A percentile compares a stretch with the other conserved stretches of the same genome.
These are phyloP conservation scores for Fomitopsis palustris DNA, from an alignment of 1,284 basidiomycete genomes.

Conservation along the genomic window DNA sequence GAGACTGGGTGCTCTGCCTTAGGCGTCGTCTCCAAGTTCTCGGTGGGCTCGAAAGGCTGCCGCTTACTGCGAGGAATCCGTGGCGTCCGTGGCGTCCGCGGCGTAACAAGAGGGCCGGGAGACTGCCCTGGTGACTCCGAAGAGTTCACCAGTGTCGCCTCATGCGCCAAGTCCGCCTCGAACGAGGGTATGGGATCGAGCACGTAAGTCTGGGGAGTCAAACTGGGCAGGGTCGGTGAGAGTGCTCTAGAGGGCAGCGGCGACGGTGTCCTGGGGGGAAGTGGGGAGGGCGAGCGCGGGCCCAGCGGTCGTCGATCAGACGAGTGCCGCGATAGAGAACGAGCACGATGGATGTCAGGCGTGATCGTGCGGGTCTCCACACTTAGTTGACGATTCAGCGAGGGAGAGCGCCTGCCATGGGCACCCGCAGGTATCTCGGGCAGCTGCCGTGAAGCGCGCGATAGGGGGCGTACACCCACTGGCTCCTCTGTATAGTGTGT, in stretches of 20 bases:
- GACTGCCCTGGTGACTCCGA: slow-evolving; percentile 16
- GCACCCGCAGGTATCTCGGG: slow-evolving; percentile 31
- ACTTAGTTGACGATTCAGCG: slow-evolving; percentile 30
- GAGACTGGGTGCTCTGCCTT: slow-evolving; percentile 30
- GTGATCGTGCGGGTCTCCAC: slow-evolving; percentile 12
- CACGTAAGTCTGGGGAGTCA: slow-evolving; percentile 18
- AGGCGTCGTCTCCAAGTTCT: slow-evolving; percentile 47
- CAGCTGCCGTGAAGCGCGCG: slow-evolving; percentile 28
- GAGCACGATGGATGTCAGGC: slow-evolving; percentile 29
- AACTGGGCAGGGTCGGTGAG: background rate
- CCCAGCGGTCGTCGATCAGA: slow-evolving; percentile 62
- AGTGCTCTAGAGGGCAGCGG: background rate
- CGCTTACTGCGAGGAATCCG: slow-evolving; percentile 66
- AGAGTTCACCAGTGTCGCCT: slow-evolving; percentile 34
- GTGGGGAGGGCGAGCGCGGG: slow-evolving; percentile 67
- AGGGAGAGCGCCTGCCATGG: slow-evolving; percentile 36
- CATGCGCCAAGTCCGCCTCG: slow-evolving; percentile 41
- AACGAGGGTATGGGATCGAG: slow-evolving; percentile 33
- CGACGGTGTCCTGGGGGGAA: slow-evolving; percentile 36
- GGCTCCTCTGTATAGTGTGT: slow-evolving; percentile 49
- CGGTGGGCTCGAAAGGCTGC: slow-evolving; percentile 53
- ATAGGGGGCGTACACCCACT: slow-evolving; percentile 46
- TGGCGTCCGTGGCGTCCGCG: slow-evolving; percentile 28
- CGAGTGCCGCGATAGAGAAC: slow-evolving; percentile 39
- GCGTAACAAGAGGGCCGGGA: slow-evolving; percentile 16